Evolutionary conservation across 2,329 filamentous ascomycete genomes (phyloP), one percentile per base, ranked within the genome.

Genomic region (Fusarium nematophilum): DNA sequence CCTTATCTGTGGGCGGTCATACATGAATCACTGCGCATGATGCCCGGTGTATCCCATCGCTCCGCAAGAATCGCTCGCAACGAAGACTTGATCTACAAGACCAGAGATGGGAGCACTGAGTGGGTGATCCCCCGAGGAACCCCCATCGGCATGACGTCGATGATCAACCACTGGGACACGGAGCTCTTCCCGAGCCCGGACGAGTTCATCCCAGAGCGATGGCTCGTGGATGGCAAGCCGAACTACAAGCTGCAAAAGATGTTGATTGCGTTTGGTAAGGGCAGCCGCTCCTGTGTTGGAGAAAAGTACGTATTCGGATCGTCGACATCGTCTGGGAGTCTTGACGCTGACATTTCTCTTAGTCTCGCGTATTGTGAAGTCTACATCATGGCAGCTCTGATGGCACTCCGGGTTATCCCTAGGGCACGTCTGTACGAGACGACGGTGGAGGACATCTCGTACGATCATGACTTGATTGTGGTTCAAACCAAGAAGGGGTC

Each of bases 1-100:
- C 73, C 76, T 0, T 79, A 78, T 39, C 62, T 79, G 0, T 64
- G 70, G 27, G 75, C 73, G 3, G 72, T 78, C 3, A 67, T 79
- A 9, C 70, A 74, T 17, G 77, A 79, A 42, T 67, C 71, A 1
- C 48, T 79, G 5, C 73, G 77, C 1, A 50, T 75, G 44, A 70
- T 69, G 63, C 69, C 68, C 2, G 73, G 72, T 7, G 69, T 74
- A 6, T 67, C 68, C 3, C 62, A 63, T 15, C 59, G 67, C 0
- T 69, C 66, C 5, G 65, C 44, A 25, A 53, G 68, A 9, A 59
- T 70, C 29, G 65, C 68, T 2, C 60, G 64, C 0, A 40, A 60
- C 7, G 68, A 75, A 23, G 68, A 72, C 11, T 43, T 76, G 3
- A 17, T 70, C 1, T 73, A 72, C 36, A 61, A 40, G 26, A 68